A percentile compares a stretch with the other conserved stretches of the same genome.
These are phyloP conservation scores for Nemania sp. DNA, from an alignment of 2,329 filamentous ascomycete species.

Conservation along the genomic window DNA sequence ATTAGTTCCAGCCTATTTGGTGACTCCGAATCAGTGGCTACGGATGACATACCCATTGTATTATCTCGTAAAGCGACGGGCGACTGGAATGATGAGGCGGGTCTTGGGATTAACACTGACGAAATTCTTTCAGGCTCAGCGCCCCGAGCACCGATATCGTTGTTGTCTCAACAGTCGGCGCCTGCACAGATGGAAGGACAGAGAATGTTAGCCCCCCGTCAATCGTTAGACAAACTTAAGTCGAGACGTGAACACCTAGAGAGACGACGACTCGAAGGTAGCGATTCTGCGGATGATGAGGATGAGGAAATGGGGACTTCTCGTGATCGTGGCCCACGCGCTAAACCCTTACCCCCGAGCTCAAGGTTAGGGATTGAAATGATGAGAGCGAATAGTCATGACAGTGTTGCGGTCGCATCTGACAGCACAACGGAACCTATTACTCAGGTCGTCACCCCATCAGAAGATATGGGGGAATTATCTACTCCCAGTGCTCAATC, in stretches of 20 bases:
- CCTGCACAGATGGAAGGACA: constrained; percentile 70
- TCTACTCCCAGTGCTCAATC: constrained; percentile 42
- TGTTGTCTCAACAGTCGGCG: constrained; percentile 73
- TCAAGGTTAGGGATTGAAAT: constrained; percentile 96
- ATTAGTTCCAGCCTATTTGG: constrained; percentile 90
- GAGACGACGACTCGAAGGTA: constrained; percentile 76
- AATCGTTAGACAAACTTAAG: constrained; percentile 78
- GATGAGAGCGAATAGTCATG: constrained; percentile 96
- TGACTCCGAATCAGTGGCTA: constrained; percentile 81
- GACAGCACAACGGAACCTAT: constrained; percentile 64
- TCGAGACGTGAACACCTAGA: constrained; percentile 81
- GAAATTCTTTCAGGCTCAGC: constrained; percentile 57
- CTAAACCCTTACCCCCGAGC: constrained; percentile 72
- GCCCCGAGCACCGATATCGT: constrained; percentile 60
- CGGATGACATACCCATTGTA: constrained; percentile 82
- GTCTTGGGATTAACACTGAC: constrained; percentile 81
- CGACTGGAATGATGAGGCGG: constrained; percentile 80
- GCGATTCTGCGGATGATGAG: constrained; percentile 92
- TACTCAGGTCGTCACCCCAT: constrained; percentile 66
- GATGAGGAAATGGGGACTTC: constrained; percentile 85
- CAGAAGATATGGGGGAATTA: constrained; percentile 54
- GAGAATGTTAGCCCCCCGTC: constrained; percentile 63
- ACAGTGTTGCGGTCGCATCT: constrained; percentile 73
- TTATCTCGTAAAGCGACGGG: constrained; percentile 78
- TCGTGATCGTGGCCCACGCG: constrained; percentile 57